Base-by-base conservation (phyloP, 1,284 basidiomycete genomes). In the Amylostereum chailletii region DNA sequence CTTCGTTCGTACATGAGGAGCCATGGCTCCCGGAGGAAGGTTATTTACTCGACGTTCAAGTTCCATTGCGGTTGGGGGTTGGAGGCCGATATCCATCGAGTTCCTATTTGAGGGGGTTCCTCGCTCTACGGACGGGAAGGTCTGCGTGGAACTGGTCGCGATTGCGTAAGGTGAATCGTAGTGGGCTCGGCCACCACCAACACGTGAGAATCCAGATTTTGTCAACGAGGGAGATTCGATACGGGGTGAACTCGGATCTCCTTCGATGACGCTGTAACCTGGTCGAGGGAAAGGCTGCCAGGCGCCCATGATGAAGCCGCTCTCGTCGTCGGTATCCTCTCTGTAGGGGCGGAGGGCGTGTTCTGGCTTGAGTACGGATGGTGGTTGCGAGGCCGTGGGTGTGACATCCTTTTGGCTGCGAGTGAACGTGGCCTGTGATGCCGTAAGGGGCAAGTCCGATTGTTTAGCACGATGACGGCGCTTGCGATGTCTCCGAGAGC, bases 81-180 rank as follows among this genome's bases (percentile, higher is more conserved):
- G 73, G 8, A 75, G 72, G 4, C 71, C 72, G 29, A 76, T 64
- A 29, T 67, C 75, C 32, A 75, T 51, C 29, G 58, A 55, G 44
- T 59, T 53, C 33, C 64, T 61, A 30, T 50, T 53, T 2, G 57
- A 44, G 3, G 58, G 54, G 41, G 42, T 31, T 46, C 67, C 69
- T 49, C 74, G 74, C 38, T 78, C 79, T 31, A 79, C 67, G 4
- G 81, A 84, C 8, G 83, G 81, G 69, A 85, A 83, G 2, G 80
- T 77, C 52, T 81, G 73, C 3, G 75, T 80, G 38, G 69, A 64
- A 11, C 64, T 63, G 4, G 70, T 65, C 19, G 74, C 66, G 50
- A 89, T 88, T 1, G 87, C 83, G 61, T 89, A 90, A 0, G 87
- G 87, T 3, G 79, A 70, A 50, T 90, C 85, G 47, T 81, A 85